Evolutionary conservation across 208 protist species (phyloP), one percentile per base, ranked within the genome.

Genomic region (Acanthamoeba lenticulata): DNA sequence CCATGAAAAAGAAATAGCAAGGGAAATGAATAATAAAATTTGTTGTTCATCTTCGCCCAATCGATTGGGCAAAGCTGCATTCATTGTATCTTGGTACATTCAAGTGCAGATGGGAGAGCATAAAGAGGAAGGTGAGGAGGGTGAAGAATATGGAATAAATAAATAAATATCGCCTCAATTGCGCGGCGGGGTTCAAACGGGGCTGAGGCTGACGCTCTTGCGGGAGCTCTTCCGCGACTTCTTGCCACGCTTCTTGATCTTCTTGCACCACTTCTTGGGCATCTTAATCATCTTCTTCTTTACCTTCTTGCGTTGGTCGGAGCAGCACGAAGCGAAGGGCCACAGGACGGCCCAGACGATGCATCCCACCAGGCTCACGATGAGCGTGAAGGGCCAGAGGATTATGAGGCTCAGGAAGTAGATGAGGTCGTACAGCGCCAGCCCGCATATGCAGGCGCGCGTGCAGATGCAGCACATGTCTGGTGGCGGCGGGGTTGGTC

Each of bases 221-320:
- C 72, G 72, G 40, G 72, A 83, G 72, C 72, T 83, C 40, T 83
- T 49, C 17, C 72, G 72, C 40, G 72, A 83, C 40, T 49, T 44
- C 72, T 83, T 83, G 34, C 72, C 72, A 11, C 72, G 44, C 72
- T 83, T 83, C 72, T 83, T 83, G 38, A 83, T 32, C 72, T 83
- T 83, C 72, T 83, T 83, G 72, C 72, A 32, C 72, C 72, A 83
- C 19, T 83, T 83, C 72, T 83, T 83, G 38, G 72, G 72, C 40
- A 83, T 19, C 72, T 83, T 83, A 13, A 83, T 83, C 72, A 83
- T 83, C 72, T 83, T 83, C 40, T 83, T 83, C 72, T 83, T 83
- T 6, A 83, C 40, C 72, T 83, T 83, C 72, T 83, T 83, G 3
- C 72, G 72, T 6, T 2, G 19, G 72, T 49, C 24, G 72, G 72